A percentile compares a stretch with the other conserved stretches of the same genome.
These are phyloP conservation scores for Prunus campanulata DNA, from an alignment of 306 rosid genomes.

Conservation along the genomic window DNA sequence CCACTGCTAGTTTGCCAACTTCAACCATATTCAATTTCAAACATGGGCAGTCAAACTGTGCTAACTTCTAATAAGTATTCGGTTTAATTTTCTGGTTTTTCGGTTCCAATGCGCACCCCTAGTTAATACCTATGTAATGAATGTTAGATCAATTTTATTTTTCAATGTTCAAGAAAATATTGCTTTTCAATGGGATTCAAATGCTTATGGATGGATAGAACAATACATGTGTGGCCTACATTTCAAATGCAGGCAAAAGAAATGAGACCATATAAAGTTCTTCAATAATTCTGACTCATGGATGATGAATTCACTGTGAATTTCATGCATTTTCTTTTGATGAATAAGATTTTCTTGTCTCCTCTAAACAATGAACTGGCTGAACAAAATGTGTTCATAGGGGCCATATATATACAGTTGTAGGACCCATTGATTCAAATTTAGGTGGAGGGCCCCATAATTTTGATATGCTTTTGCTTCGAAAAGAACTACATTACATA, in stretches of 20 bases:
- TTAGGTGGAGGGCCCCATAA: conserved; percentile 1
- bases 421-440: neutral
- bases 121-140: too few species aligned
- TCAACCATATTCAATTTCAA: too few species aligned
- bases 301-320: neutral
- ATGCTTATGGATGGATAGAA: neutral
- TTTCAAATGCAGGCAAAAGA: too few species aligned
- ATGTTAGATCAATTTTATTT: too few species aligned
- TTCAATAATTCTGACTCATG: neutral
- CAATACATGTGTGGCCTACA: neutral
- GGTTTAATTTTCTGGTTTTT: too few species aligned
- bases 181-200: neutral
- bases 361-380: neutral
- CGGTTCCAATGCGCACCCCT: too few species aligned
- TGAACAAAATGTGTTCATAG: neutral
- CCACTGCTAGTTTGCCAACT: neutral
- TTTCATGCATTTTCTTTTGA: neutral
- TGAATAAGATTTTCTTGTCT: neutral
- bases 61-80: too few species aligned
- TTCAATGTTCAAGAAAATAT: too few species aligned
- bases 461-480: neutral
- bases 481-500: neutral
- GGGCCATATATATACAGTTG: neutral
- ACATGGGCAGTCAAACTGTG: too few species aligned
- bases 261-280: neutral